A percentile compares a stretch with the other conserved stretches of the same genome.
phyloP scores from a whole-genome alignment of 1,139 yeast species.

The Geotrichum australiense region DNA sequence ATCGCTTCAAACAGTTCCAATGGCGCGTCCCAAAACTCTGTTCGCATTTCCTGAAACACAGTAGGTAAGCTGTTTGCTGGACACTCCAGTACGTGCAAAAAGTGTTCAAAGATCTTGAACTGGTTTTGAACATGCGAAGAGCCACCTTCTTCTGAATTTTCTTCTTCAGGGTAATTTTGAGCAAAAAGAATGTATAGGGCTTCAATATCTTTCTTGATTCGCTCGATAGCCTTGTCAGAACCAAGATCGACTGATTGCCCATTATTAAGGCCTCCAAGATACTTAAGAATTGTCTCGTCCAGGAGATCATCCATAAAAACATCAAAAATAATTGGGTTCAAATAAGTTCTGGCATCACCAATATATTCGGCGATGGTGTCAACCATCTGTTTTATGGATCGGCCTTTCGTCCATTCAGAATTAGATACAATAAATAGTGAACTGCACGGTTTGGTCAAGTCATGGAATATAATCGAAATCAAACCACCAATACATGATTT shows the following conservation, averaged over 20 bases:
- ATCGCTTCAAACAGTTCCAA: conserved; percentile 36
- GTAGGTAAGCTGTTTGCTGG: conserved; percentile 44
- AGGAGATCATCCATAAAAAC: conserved; percentile 47
- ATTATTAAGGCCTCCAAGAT: conserved; percentile 42
- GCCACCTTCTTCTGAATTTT: conserved; percentile 21
- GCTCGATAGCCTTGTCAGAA: conserved; percentile 51
- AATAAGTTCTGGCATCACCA: conserved; percentile 48
- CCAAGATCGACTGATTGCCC: conserved; percentile 38
- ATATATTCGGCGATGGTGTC: conserved; percentile 74
- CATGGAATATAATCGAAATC: conserved; percentile 64
- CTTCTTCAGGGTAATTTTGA: conserved; percentile 34
- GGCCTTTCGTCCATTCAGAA: conserved; percentile 37
- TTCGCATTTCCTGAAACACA: conserved; percentile 60
- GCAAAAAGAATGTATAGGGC: conserved; percentile 56
- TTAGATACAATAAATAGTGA: conserved; percentile 37
- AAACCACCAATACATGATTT: conserved; percentile 60
- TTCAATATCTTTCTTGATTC: conserved; percentile 59
- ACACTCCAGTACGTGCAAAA: conserved; percentile 58
- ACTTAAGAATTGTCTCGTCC: conserved; percentile 43
- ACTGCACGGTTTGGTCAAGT: conserved; percentile 45
- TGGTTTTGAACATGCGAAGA: conserved; percentile 40
- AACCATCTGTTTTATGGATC: conserved; percentile 52
- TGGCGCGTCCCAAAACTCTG: conserved; percentile 54
- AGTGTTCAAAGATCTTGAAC: conserved; percentile 62
- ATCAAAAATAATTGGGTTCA: conserved; percentile 46